These are phyloP conservation scores for Kuraishia cidri DNA, from an alignment of 805 yeast species.

Conservation along the genomic window DNA sequence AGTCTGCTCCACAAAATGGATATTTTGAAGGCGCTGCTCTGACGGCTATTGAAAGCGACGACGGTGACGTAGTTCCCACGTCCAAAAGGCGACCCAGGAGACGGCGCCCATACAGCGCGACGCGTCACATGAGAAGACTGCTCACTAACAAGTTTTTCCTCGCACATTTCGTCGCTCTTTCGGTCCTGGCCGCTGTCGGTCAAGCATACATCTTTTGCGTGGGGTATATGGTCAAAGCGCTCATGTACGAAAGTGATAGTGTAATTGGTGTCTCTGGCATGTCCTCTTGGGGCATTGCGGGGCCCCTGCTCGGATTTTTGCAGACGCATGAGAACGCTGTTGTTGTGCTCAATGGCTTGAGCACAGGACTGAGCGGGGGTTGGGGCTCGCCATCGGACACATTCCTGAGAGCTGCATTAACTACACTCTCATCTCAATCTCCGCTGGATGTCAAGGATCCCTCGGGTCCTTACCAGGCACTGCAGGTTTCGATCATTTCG, in stretches of 20 bases:
- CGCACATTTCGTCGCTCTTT: conserved; percentile 44
- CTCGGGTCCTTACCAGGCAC: conserved; percentile 47
- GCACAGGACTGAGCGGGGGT: background rate
- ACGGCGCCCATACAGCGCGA: too few relatives aligned
- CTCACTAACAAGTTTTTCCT: conserved; percentile 29
- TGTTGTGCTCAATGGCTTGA: background rate
- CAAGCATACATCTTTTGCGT: conserved; percentile 68
- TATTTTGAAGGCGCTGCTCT: too few relatives aligned
- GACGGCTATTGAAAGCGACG: too few relatives aligned
- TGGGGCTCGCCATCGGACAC: background rate
- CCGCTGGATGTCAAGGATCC: conserved; percentile 12
- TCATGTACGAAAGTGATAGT: conserved; percentile 12
- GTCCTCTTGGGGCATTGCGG: background rate
- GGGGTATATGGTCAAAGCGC: conserved; percentile 59
- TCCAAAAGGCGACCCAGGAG: too few relatives aligned
- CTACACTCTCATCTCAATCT: background rate
- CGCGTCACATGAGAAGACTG: too few relatives aligned
- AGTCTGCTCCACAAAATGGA: too few relatives aligned
- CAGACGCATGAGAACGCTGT: background rate
- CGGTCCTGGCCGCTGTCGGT: conserved; percentile 53
- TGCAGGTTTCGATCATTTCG: conserved; percentile 64
- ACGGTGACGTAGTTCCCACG: too few relatives aligned
- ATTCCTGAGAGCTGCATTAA: background rate
- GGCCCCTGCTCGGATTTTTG: background rate
- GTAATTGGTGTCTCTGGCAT: background rate